These are phyloP conservation scores for Pleoardoris graminearum DNA, from an alignment of 2,329 filamentous ascomycete species.

Conservation along the genomic window DNA sequence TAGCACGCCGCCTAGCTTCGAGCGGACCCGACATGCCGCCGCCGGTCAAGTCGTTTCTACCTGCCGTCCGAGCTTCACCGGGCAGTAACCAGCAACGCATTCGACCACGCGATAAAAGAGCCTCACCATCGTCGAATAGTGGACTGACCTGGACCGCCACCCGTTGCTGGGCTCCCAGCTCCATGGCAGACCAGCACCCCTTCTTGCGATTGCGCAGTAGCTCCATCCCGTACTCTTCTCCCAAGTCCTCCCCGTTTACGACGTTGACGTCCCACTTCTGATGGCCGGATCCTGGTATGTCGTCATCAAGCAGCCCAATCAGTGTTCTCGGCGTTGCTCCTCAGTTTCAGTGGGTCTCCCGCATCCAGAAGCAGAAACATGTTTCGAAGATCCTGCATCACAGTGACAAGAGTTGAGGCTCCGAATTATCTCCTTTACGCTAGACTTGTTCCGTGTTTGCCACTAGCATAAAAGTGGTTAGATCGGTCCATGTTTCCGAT, in stretches of 20 bases:
- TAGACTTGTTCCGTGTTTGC: neutral
- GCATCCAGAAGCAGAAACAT: neutral
- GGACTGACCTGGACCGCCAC: neutral
- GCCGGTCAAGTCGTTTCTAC: conserved; percentile 4
- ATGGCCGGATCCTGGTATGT: no score
- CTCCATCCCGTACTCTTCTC: no score
- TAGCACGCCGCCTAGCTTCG: neutral
- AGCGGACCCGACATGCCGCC: no score
- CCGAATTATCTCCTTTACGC: conserved; percentile 12
- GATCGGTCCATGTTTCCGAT: neutral
- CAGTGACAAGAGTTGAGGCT: neutral
- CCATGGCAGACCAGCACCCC: neutral
- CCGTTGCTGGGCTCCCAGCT: neutral
- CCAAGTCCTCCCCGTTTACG: no score
- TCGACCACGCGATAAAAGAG: neutral
- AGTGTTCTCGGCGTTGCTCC: neutral
- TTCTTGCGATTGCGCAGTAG: no score
- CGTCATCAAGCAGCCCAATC: neutral
- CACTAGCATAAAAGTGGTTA: neutral
- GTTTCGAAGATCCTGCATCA: neutral
- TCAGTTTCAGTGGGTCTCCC: neutral
- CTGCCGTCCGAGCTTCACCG: conserved; percentile 1
- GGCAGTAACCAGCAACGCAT: neutral
- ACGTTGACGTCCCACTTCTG: no score
- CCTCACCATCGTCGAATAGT: neutral